Conservation (phyloP, 495 filamentous ascomycete species). For the Cenococcum geophilum region DNA sequence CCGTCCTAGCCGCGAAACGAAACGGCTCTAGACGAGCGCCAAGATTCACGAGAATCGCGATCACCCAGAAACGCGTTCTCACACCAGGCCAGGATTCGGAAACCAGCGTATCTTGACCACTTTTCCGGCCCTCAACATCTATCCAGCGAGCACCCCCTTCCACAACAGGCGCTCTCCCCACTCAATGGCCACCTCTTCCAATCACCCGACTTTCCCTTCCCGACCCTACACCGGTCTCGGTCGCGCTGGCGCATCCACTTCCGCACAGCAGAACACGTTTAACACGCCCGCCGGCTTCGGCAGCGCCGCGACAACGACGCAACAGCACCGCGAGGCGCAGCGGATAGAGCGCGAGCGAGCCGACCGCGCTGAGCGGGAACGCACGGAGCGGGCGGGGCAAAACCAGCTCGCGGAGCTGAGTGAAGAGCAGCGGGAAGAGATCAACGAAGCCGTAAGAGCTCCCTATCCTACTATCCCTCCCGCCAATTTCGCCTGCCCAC, state of each 20-base stretch:
- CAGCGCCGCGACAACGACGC: slow-evolving; percentile 23
- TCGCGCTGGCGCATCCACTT: slow-evolving; percentile 14
- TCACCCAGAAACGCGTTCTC: slow-evolving; percentile 3
- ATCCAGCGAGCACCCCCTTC: too few species aligned
- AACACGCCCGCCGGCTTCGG: slow-evolving; percentile 13
- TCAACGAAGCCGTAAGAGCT: slow-evolving; percentile 74
- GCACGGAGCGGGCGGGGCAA: slow-evolving; percentile 35
- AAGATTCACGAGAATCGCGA: slow-evolving; percentile 15
- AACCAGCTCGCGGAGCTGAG: slow-evolving; percentile 48
- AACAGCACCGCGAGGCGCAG: slow-evolving; percentile 37
- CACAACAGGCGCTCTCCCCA: neutral
- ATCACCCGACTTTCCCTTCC: slow-evolving; percentile 14
- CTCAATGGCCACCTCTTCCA: slow-evolving; percentile 26
- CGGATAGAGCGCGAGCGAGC: slow-evolving; percentile 37
- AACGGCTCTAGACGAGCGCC: neutral
- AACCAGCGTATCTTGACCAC: slow-evolving; percentile 6
- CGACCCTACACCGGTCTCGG: slow-evolving; percentile 20
- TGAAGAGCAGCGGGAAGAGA: slow-evolving; percentile 84
- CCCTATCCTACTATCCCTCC: neutral
- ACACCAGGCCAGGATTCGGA: neutral
- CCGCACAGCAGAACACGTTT: slow-evolving; percentile 17
- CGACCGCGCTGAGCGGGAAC: slow-evolving; percentile 40
- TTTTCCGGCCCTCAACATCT: neutral
- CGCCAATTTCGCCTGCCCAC: neutral
- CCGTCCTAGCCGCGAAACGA: neutral